Percentiles rank a stretch among this genome's conserved stretches.
Conservation (phyloP, 1,139 yeast species). For the Saccharomyces uvarum region DNA sequence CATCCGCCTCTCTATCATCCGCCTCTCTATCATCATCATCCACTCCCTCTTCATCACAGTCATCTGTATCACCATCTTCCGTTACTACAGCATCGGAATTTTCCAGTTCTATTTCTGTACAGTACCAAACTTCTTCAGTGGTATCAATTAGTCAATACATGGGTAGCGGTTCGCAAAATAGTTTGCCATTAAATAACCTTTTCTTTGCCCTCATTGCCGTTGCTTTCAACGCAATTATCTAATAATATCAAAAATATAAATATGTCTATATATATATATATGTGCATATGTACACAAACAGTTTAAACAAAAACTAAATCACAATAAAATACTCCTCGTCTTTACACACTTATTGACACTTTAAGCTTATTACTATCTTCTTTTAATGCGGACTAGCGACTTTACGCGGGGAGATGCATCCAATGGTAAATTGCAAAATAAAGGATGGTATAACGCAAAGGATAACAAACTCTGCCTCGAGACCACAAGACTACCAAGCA, state of each 20-base stretch:
- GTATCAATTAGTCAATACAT: neutral
- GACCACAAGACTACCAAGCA: neutral
- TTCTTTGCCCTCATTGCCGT: neutral
- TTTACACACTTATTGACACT: neutral
- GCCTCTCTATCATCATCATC: neutral
- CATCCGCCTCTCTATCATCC: neutral
- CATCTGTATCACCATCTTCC: neutral
- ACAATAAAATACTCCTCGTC: neutral
- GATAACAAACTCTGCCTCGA: neutral
- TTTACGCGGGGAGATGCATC: neutral
- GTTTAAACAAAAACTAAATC: neutral
- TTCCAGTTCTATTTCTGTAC: neutral
- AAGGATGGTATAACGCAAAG: neutral
- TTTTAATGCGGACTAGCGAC: neutral
- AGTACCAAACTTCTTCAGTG: neutral
- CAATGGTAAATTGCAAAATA: neutral
- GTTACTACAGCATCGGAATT: neutral
- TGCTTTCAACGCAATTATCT: neutral
- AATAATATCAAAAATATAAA: neutral
- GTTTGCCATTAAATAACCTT: neutral
- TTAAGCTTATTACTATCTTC: neutral
- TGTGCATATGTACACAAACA: neutral
- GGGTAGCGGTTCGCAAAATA: neutral
- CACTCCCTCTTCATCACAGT: slow-evolving; percentile 1
- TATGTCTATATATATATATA: neutral